Base-by-base conservation (phyloP, 2,329 filamentous ascomycete species). In the Sclerotinia glacialis region DNA sequence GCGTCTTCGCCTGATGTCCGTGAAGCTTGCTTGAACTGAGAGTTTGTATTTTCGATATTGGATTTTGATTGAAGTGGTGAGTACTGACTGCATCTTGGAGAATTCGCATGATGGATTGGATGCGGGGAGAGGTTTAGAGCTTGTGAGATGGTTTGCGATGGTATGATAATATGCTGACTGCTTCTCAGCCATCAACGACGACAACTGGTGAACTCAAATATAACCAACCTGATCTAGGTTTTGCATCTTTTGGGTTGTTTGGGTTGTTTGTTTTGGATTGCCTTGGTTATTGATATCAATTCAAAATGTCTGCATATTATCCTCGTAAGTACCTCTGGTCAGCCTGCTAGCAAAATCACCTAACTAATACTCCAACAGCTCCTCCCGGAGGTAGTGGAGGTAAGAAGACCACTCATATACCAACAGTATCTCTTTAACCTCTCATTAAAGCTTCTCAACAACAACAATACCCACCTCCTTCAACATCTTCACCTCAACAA, bases 271-370 rank as follows among this genome's bases (percentile, higher is more conserved):
- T 40, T 64, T 28, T n/a, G 21, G 14, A 26, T 42, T 4, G 1
- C 23, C 12, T 49, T 53, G 18, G 42, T 31, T n/a, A 4, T 42
- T 54, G n/a, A 21, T 6, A n/a, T 49, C 44, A 37, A 12, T 65
- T 65, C 63, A 69, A 54, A 46, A 75, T 76, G 73, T 75, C 74
- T 34, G 68, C 69, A 42, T 75, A 75, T 56, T 77, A 76, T 72
- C 76, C 76, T 72, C 76, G 76, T 77, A 68, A 70, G 76, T 74
- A 40, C 47, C n/a, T 42, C 8, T 12, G 8, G 14, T 40, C 44
- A 40, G 11, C 55, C 67, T 68, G 63, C 54, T 50, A 34, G 34
- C n/a, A 42, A 31, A 52, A 58, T 42, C 34, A n/a, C 37, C 47
- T 37, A 67, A 61, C 69, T 75, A 69, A 74, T 58, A 65, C 52